Percentiles rank a stretch among this genome's conserved stretches.
Evolutionary conservation across 2,329 filamentous ascomycete genomes (phyloP).

Genomic region (Lithohypha guttulata): DNA sequence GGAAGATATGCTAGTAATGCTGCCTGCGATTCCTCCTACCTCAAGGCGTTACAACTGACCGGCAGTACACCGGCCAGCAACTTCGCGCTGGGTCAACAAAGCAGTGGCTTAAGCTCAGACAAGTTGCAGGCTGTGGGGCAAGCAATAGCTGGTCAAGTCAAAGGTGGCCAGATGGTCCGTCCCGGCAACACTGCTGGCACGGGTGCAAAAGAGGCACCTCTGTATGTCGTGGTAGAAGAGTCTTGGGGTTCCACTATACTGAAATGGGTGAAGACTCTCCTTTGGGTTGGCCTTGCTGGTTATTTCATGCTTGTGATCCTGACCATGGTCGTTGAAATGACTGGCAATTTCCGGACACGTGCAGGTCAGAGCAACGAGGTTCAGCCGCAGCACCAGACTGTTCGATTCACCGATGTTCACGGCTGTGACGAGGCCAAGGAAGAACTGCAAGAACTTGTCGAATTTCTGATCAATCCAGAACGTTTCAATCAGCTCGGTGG

Average conservation of each 20-base stretch:
- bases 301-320: conserved; percentile 73
- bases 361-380: conserved; percentile 67
- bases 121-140: conserved; percentile 71
- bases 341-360: conserved; percentile 57
- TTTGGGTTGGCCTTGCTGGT: conserved; percentile 64
- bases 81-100: neutral
- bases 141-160: conserved; percentile 62
- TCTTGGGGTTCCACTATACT: conserved; percentile 68
- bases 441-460: conserved; percentile 90
- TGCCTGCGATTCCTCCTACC: conserved; percentile 67
- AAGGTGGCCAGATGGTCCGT: conserved; percentile 44
- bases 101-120: conserved; percentile 40
- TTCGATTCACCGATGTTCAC: conserved; percentile 86
- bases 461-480: conserved; percentile 87
- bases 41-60: conserved; percentile 58
- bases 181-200: conserved; percentile 42
- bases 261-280: conserved; percentile 80
- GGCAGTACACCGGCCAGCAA: conserved; percentile 32
- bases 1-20: conserved; percentile 73
- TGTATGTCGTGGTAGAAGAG: conserved; percentile 94
- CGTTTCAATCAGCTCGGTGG: conserved; percentile 89
- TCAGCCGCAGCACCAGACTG: conserved; percentile 83
- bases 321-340: conserved; percentile 70
- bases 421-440: conserved; percentile 98
- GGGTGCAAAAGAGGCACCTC: conserved; percentile 69